Evolutionary conservation across 176 grass and related monocot species (phyloP).

Genomic region (Leersia perrieri): DNA sequence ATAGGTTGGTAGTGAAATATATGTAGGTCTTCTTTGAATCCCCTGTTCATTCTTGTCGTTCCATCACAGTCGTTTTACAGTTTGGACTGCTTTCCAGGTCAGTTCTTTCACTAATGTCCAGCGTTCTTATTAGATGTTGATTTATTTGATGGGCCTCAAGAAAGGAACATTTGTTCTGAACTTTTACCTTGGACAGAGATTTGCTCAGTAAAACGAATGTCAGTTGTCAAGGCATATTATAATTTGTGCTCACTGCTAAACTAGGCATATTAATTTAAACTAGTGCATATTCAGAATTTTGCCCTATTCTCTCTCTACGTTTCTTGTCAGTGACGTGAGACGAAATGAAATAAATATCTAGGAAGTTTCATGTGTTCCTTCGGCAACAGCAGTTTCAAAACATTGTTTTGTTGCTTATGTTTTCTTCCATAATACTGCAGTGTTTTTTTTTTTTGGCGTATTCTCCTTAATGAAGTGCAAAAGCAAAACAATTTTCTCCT

Average conservation of each 20-base stretch:
- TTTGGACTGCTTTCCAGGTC: slow-evolving; percentile 7
- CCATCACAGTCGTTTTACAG: slow-evolving; percentile 11
- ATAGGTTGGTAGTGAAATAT: not conserved
- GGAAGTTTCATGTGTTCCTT: not conserved
- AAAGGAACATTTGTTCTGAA: slow-evolving; percentile 4
- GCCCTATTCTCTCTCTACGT: not conserved
- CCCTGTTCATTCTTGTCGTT: not conserved
- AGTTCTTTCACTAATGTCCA: not conserved
- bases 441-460: not conserved
- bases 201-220: not conserved
- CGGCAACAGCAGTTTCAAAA: not conserved
- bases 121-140: not conserved
- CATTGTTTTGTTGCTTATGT: not conserved
- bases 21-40: not conserved
- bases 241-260: not conserved
- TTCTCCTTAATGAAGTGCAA: not conserved
- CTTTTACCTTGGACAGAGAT: not conserved
- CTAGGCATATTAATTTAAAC: too few species aligned
- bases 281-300: not conserved
- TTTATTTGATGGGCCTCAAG: not conserved
- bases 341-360: not conserved
- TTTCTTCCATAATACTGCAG: not conserved
- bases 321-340: not conserved
- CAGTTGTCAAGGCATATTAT: not conserved
- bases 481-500: not conserved